Evolutionary conservation across 2,329 filamentous ascomycete genomes (phyloP).

Genomic region (Cercospora brassicicola): DNA sequence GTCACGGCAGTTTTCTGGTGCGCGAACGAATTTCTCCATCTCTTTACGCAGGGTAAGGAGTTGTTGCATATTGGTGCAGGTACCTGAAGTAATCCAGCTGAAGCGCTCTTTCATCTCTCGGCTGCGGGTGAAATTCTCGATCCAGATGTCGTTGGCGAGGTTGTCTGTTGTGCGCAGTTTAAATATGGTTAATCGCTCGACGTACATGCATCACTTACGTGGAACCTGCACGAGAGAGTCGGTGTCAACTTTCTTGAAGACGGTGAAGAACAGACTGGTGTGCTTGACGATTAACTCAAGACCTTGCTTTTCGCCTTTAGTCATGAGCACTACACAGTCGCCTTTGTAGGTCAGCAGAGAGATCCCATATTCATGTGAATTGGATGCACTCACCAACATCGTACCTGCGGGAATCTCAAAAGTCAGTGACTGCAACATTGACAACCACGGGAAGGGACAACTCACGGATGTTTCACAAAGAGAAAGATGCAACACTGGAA

Average conservation of each 20-base stretch:
- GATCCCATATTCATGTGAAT: neutral
- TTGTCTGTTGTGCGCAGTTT: conserved; percentile 25
- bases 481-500: conserved; percentile 97
- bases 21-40: conserved; percentile 35
- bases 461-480: conserved; percentile 89
- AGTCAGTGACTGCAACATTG: neutral
- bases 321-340: neutral
- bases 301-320: conserved; percentile 11
- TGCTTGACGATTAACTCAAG: conserved; percentile 36
- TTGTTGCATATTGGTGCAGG: conserved; percentile 36
- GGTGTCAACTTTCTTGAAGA: conserved; percentile 37
- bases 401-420: conserved; percentile 37
- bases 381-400: conserved; percentile 50
- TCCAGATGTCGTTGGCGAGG: conserved; percentile 41
- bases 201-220: conserved; percentile 15
- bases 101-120: conserved; percentile 41
- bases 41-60: conserved; percentile 34
- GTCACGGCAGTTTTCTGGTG: conserved; percentile 39
- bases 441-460: neutral
- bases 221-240: conserved; percentile 39
- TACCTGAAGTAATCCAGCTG: conserved; percentile 31
- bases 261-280: conserved; percentile 39
- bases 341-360: neutral
- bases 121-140: conserved; percentile 42
- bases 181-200: neutral